These are phyloP conservation scores for Gaertneriomyces sp. DNA, from an alignment of 192 early-diverging fungal species.

Conservation along the genomic window DNA sequence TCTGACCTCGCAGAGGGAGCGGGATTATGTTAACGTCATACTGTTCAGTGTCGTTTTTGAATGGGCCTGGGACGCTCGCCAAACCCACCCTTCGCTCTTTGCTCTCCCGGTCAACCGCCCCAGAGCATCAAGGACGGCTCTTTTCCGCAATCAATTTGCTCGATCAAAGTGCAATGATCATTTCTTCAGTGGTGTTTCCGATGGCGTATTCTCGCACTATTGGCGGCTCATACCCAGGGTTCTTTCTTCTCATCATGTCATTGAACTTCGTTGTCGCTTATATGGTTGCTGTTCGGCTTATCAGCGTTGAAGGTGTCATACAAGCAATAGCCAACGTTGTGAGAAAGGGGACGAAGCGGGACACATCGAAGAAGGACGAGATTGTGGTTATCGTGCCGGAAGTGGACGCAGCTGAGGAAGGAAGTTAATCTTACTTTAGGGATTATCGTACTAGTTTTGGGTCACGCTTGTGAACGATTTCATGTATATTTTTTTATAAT, in stretches of 20 bases:
- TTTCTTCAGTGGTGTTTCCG: conserved; percentile 28
- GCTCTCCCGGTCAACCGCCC: conserved; percentile 32
- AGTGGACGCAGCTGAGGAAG: no score
- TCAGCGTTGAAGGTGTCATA: not conserved
- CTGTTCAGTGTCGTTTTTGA: conserved; percentile 25
- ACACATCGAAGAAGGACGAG: no score
- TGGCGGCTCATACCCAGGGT: conserved; percentile 3
- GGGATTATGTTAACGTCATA: not conserved
- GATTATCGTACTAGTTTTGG: no score
- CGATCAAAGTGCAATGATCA: conserved; percentile 21
- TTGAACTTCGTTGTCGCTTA: conserved; percentile 1
- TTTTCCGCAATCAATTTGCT: conserved; percentile 24
- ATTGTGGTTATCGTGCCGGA: no score
- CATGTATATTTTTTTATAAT: no score
- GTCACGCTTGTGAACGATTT: no score
- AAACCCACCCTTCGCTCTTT: conserved; percentile 35
- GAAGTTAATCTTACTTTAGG: no score
- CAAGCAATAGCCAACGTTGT: no score
- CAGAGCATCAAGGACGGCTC: conserved; percentile 31
- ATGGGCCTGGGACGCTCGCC: conserved; percentile 36
- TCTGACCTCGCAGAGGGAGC: not conserved
- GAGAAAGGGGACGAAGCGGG: no score
- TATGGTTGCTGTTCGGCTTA: not conserved
- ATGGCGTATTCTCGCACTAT: conserved; percentile 30
- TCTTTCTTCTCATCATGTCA: conserved; percentile 7